A percentile compares a stretch with the other conserved stretches of the same genome.
These are phyloP conservation scores for Myxozyma neotropica DNA, from an alignment of 805 yeast genomes.

Conservation along the genomic window DNA sequence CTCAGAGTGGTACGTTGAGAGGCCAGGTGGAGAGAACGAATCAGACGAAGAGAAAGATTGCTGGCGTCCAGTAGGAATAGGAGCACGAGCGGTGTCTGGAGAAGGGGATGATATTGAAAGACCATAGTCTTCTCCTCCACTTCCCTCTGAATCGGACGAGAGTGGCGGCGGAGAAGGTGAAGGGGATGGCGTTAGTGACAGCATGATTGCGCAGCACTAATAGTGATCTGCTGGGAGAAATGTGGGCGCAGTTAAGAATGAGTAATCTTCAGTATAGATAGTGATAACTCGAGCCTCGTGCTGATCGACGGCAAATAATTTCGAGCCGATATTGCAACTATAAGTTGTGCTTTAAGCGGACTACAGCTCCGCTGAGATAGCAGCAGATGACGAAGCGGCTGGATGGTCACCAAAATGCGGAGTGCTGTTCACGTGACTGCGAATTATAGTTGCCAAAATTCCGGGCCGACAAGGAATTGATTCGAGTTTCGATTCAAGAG, in stretches of 20 bases:
- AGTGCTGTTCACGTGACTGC: no score
- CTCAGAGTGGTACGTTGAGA: constrained; percentile 33
- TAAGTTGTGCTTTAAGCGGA: not conserved
- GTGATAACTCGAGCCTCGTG: not conserved
- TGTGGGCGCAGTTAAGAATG: not conserved
- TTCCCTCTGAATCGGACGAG: constrained; percentile 12
- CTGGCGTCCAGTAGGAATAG: constrained; percentile 2
- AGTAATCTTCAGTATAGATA: not conserved
- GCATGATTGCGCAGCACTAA: constrained; percentile 4
- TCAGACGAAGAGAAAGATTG: constrained; percentile 2
- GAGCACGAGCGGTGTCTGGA: not conserved
- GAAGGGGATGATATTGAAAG: not conserved
- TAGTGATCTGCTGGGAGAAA: not conserved
- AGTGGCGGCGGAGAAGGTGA: constrained; percentile 18
- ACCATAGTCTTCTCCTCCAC: constrained; percentile 5
- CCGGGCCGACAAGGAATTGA: no score
- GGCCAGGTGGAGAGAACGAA: constrained; percentile 22
- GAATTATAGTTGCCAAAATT: no score
- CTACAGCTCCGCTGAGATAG: no score
- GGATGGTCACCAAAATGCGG: no score
- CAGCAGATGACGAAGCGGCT: no score
- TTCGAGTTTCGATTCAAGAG: no score
- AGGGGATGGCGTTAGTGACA: constrained; percentile 23
- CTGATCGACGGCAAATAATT: no score
- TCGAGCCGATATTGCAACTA: not conserved